Base-by-base conservation (phyloP, 805 yeast species). In the Isabelozyma pseudorhagii region DNA sequence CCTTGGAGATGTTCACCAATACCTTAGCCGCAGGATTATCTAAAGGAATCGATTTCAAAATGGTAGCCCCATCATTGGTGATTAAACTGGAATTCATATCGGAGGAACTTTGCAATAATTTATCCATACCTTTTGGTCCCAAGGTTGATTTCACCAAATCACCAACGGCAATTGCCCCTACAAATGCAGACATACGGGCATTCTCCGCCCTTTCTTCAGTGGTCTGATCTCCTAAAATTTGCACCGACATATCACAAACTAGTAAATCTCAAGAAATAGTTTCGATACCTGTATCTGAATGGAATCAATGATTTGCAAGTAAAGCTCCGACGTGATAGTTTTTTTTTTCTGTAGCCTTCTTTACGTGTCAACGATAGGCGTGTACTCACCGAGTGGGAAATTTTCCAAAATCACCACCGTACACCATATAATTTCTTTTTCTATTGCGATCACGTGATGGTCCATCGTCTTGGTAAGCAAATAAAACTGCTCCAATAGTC, bases 101-200 rank as follows among this genome's bases (percentile, higher is more conserved):
- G 4, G 91, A 79, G 15, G 97, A 88, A 56, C 96, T 85, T 63
- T 90, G 97, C 54, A 94, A 75, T 54, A 94, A 75, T 68, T 94
- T 94, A 69, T 94, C 99, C 98, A 94, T 93, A 54, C 99, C 99
- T 66, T 94, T 93, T 54, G 99, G 99, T 13, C 99, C 99, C 55
- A 94, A 75, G 3, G 99, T 88, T 29, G 91, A 77, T 69, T 93
- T 93, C 43, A 93, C 99, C 53, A 94, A 79, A 69, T 94, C 99
- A 46, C 99, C 99, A 36, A 94, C 99, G 40, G 99, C 99, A 65
- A 94, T 93, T 56, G 99, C 99, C 45, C 99, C 99, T 9, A 94
- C 96, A 69, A 94, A 94, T 2, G 99, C 90, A 6, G 97, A 89
- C 75, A 93, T 78, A 76, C 99, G 91, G 47, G 99, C 99, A 71